Evolutionary conservation across 1,139 yeast genomes (phyloP).

Genomic region (Suhomyces panamericanus): DNA sequence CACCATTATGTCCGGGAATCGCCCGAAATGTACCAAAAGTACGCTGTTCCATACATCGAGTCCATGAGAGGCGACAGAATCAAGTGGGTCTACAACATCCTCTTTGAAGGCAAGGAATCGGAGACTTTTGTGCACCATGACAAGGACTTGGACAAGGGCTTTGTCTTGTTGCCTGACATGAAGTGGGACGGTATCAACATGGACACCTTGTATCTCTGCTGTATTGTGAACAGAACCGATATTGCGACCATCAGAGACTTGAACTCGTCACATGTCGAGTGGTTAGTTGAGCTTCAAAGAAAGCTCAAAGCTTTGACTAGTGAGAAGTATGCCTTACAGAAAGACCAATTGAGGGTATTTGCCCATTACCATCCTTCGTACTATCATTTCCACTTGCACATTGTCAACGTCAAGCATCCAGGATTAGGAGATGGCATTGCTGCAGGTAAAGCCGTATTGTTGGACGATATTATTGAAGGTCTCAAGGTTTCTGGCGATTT

Average conservation of each 20-base stretch:
- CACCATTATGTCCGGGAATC: slow-evolving; percentile 72
- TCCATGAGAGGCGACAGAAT: slow-evolving; percentile 76
- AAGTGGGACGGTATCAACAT: slow-evolving; percentile 85
- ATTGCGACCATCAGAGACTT: slow-evolving; percentile 80
- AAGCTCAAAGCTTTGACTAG: slow-evolving; percentile 51
- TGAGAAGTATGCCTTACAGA: slow-evolving; percentile 34
- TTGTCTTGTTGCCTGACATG: slow-evolving; percentile 73
- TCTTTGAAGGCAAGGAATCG: slow-evolving; percentile 79
- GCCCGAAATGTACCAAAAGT: slow-evolving; percentile 63
- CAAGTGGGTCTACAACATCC: slow-evolving; percentile 88
- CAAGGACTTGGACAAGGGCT: slow-evolving; percentile 54
- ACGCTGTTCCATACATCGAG: slow-evolving; percentile 74
- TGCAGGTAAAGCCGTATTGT: slow-evolving; percentile 77
- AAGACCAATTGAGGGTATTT: slow-evolving; percentile 65
- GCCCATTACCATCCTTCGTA: slow-evolving; percentile 95
- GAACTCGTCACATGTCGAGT: slow-evolving; percentile 55
- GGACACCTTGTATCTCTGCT: slow-evolving; percentile 73
- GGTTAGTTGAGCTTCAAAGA: slow-evolving; percentile 48
- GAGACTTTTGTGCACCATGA: slow-evolving; percentile 72
- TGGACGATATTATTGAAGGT: slow-evolving; percentile 81
- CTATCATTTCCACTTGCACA: slow-evolving; percentile 91
- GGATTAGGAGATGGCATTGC: slow-evolving; percentile 73
- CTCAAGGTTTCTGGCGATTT: slow-evolving; percentile 52
- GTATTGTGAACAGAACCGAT: slow-evolving; percentile 71
- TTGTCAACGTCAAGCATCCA: slow-evolving; percentile 72